These are phyloP conservation scores for Trichothecium sympodiale DNA, from an alignment of 2,329 filamentous ascomycete genomes.

Conservation along the genomic window DNA sequence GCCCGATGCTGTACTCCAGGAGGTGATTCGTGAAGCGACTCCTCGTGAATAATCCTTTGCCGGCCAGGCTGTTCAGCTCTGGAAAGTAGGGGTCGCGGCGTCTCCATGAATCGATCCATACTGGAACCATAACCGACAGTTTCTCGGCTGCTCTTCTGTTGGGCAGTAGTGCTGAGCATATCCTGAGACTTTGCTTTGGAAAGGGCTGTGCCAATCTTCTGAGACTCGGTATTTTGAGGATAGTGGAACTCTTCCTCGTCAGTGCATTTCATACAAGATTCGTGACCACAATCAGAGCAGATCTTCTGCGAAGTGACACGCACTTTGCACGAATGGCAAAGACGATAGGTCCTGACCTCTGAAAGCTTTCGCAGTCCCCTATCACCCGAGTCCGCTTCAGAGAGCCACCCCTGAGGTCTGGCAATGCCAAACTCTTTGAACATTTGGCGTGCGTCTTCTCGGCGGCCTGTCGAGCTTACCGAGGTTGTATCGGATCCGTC, in stretches of 20 bases:
- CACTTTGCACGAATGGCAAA: slow-evolving; percentile 40
- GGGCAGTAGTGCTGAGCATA: no score
- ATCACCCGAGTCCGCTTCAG: slow-evolving; percentile 22
- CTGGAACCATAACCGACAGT: no score
- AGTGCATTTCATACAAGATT: slow-evolving; percentile 35
- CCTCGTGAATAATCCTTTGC: no score
- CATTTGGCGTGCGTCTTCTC: slow-evolving; percentile 32
- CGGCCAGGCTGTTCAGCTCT: no score
- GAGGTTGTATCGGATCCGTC: slow-evolving; percentile 1
- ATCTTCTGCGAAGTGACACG: slow-evolving; percentile 23
- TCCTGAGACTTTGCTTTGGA: no score
- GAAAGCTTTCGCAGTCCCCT: slow-evolving; percentile 4
- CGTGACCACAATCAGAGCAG: slow-evolving; percentile 39
- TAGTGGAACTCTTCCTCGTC: slow-evolving; percentile 16
- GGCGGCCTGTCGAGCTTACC: slow-evolving; percentile 22
- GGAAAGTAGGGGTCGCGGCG: no score
- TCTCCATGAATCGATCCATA: no score
- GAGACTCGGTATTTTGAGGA: slow-evolving; percentile 1
- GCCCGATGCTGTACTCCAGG: no score
- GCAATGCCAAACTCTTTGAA: slow-evolving; percentile 35
- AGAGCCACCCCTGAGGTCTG: slow-evolving; percentile 33
- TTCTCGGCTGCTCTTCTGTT: no score
- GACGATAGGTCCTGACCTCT: slow-evolving; percentile 17
- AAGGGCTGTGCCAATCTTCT: no score
- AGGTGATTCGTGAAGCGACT: no score